A percentile compares a stretch with the other conserved stretches of the same genome.
Conservation (phyloP, 2,329 filamentous ascomycete genomes). For the Conoideocrella luteorostrata region DNA sequence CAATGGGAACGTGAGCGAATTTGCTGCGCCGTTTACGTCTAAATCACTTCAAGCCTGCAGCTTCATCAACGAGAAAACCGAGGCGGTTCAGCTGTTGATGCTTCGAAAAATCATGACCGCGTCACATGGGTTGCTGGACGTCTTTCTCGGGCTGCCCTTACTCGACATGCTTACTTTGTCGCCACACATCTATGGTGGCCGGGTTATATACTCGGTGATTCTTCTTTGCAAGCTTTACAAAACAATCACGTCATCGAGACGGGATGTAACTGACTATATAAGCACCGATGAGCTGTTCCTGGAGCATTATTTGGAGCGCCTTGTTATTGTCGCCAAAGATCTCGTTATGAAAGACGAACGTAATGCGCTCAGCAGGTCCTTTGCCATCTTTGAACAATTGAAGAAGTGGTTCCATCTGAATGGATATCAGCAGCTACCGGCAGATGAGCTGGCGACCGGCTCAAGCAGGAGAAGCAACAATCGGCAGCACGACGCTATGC, state of each 20-base stretch:
- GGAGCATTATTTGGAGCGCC: constrained; percentile 4
- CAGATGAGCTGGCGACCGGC: background rate
- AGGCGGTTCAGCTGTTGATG: constrained; percentile 2
- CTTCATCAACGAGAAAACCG: constrained; percentile 1
- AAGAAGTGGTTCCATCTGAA: constrained; percentile 4
- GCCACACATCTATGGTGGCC: constrained; percentile 7
- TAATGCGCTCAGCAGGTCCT: constrained; percentile 1
- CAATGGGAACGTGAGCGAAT: constrained; percentile 4
- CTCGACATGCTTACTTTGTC: constrained; percentile 3
- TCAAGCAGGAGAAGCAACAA: background rate
- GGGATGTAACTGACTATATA: background rate
- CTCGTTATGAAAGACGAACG: constrained; percentile 1
- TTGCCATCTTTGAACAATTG: constrained; percentile 5
- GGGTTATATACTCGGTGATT: constrained; percentile 5
- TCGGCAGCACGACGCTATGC: no score
- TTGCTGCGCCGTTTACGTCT: constrained; percentile 3
- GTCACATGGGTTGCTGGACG: constrained; percentile 4
- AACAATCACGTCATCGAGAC: background rate
- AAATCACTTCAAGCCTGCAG: constrained; percentile 4
- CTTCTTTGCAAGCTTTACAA: constrained; percentile 7
- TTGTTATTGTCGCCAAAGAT: constrained; percentile 1
- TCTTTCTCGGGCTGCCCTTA: constrained; percentile 3
- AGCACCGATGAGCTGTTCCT: constrained; percentile 3
- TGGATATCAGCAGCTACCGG: background rate
- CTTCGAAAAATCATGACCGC: constrained; percentile 4